Percentiles rank a stretch among this genome's conserved stretches.
Conservation (phyloP, 129 eudicot genomes). For the Chrysanthemum lavandulifolium region DNA sequence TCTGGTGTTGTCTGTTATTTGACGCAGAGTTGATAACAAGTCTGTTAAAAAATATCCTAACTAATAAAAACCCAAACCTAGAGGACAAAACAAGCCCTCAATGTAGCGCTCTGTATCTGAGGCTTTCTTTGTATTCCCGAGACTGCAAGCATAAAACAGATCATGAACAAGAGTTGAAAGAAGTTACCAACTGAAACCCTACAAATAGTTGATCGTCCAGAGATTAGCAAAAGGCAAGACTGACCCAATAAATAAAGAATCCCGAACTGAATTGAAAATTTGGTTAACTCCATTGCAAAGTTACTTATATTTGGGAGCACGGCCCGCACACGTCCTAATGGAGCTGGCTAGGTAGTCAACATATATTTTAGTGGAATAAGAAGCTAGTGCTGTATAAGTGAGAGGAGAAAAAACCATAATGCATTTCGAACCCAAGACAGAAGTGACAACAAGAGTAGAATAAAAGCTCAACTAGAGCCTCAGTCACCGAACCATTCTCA, state of each 20-base stretch:
- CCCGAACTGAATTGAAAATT: background rate
- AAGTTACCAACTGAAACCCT: background rate
- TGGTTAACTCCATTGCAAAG: background rate
- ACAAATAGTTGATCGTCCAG: background rate
- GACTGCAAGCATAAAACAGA: background rate
- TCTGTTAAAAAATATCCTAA: background rate
- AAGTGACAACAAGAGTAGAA: too few species aligned
- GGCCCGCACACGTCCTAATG: background rate
- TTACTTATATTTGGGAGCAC: background rate
- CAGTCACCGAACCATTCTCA: too few species aligned
- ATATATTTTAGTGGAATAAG: background rate
- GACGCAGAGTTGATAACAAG: background rate
- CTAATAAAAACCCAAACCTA: background rate
- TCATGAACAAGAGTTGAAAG: background rate
- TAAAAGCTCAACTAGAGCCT: too few species aligned
- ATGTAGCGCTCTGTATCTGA: background rate
- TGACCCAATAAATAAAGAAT: background rate
- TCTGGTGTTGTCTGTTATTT: background rate
- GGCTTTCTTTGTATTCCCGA: background rate
- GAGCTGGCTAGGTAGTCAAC: background rate
- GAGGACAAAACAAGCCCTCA: background rate
- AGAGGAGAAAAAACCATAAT: too few species aligned
- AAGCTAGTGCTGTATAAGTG: too few species aligned
- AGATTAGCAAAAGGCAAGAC: background rate
- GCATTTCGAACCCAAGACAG: too few species aligned